Evolutionary conservation across 2,329 filamentous ascomycete species (phyloP), one percentile per base, ranked within the genome.

Genomic region (Aspergillus texensis): DNA sequence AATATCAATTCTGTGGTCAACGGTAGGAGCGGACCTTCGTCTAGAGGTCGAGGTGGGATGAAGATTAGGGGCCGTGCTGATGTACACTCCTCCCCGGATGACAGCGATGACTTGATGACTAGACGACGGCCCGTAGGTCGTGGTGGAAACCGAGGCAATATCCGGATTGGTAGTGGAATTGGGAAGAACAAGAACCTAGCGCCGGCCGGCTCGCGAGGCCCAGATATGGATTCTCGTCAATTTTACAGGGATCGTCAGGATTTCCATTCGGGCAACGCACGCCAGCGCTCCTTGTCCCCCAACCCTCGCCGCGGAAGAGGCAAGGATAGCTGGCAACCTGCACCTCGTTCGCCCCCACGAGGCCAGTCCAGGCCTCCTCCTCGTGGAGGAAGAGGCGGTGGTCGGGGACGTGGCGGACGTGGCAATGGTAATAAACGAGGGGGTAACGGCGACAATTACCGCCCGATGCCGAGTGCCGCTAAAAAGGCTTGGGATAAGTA

Each of bases 61-160:
- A 75, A 72, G 41, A 78, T 79, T 53, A 74, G 71, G 62, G 78
- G 78, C 55, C 75, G 77, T 19, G 76, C 77, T 24, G 74, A 73
- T 54, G 67, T 64, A 19, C 67, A 64, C 21, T 70, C 72, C 8
- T 67, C 71, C 39, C 72, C 75, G 32, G 67, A 75, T 48, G 75
- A 77, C 12, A 75, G 73, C 50, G 77, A 80, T 30, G 78, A 75
- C 52, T 72, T 72, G 70, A 67, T 77, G 64, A 65, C 71, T 32
- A 69, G 71, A 62, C 69, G 71, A 28, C 70, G 70, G 11, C 67
- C 71, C n/a, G 66, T 74, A 30, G 69, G 66, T 28, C 68, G 70
- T 28, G 68, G 71, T 43, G 67, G 67, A 19, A 72, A 63, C 45
- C 75, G 78, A 24, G 68, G 72, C 11, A 71, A 74, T 58, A 80